A percentile compares a stretch with the other conserved stretches of the same genome.
Conservation (phyloP, 495 filamentous ascomycete genomes). For the Articulospora tetracladia region DNA sequence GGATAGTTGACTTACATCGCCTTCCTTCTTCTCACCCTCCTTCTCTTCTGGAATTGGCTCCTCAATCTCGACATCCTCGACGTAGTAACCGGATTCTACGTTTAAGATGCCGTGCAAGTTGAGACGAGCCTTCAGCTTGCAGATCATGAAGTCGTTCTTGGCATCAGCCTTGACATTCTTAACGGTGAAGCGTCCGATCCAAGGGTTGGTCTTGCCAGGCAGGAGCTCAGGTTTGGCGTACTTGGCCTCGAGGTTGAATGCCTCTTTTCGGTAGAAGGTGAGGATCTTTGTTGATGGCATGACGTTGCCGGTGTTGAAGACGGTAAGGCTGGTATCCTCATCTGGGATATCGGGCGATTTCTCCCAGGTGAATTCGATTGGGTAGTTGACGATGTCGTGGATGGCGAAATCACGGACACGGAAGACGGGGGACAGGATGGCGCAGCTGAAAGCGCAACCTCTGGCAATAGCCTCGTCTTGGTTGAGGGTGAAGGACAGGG, state of each 20-base stretch:
- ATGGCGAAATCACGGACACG: slow-evolving; percentile 97
- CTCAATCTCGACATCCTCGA: slow-evolving; percentile 97
- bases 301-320: slow-evolving; percentile 96
- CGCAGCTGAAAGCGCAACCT: slow-evolving; percentile 96
- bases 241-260: slow-evolving; percentile 93
- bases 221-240: slow-evolving; percentile 84
- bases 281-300: slow-evolving; percentile 99
- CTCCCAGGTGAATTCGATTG: slow-evolving; percentile 99
- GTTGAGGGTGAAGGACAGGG: slow-evolving; percentile 94
- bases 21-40: slow-evolving; percentile 48
- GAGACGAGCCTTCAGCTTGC: slow-evolving; percentile 97
- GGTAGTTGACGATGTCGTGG: slow-evolving; percentile 96
- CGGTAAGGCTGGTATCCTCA: slow-evolving; percentile 94
- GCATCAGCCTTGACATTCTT: slow-evolving; percentile 82
- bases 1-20: slow-evolving; percentile 40
- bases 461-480: slow-evolving; percentile 96
- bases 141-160: slow-evolving; percentile 96
- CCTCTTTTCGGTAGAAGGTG: slow-evolving; percentile 97
- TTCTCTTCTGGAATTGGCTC: slow-evolving; percentile 74
- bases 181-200: slow-evolving; percentile 94
- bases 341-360: slow-evolving; percentile 98
- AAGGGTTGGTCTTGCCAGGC: slow-evolving; percentile 89
- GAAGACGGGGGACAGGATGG: slow-evolving; percentile 97
- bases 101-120: slow-evolving; percentile 97
- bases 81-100: slow-evolving; percentile 94